phyloP scores from a whole-genome alignment of 129 eudicot genomes.

The Artemisia argyi region DNA sequence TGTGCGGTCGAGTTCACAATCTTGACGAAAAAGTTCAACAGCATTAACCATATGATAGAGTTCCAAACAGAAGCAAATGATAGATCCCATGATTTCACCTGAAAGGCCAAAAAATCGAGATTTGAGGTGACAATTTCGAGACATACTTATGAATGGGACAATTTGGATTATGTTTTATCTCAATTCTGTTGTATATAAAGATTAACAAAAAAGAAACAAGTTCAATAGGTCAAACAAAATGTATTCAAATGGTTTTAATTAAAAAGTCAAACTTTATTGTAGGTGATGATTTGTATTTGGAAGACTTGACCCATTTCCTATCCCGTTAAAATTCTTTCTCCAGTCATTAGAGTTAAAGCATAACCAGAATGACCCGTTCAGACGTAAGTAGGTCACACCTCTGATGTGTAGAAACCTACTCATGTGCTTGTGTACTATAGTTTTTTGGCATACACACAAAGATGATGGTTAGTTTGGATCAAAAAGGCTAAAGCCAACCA shows the following conservation, averaged over 20 bases:
- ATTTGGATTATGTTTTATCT: neutral
- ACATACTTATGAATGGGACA: too few relatives aligned
- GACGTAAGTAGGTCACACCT: too few relatives aligned
- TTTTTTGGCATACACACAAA: constrained; percentile 6
- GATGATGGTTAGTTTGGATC: neutral
- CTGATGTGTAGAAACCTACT: neutral
- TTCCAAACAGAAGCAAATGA: constrained; percentile 85
- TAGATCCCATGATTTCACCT: constrained; percentile 87
- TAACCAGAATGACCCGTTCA: too few relatives aligned
- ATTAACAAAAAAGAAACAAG: neutral
- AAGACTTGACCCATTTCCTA: too few relatives aligned
- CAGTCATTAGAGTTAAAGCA: too few relatives aligned
- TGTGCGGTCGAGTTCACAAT: constrained; percentile 89
- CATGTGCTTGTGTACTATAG: neutral
- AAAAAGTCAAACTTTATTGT: too few relatives aligned
- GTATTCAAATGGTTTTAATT: too few relatives aligned
- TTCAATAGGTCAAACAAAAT: neutral
- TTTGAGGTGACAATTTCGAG: too few relatives aligned
- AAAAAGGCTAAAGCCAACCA: too few relatives aligned
- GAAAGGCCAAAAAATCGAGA: constrained; percentile 8
- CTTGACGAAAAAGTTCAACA: constrained; percentile 75
- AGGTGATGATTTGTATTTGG: too few relatives aligned
- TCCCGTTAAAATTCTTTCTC: too few relatives aligned
- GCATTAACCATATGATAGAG: constrained; percentile 76
- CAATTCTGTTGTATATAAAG: too few relatives aligned